A percentile compares a stretch with the other conserved stretches of the same genome.
These are phyloP conservation scores for Lachnellula hyalina DNA, from an alignment of 2,329 filamentous ascomycete genomes.

Conservation along the genomic window DNA sequence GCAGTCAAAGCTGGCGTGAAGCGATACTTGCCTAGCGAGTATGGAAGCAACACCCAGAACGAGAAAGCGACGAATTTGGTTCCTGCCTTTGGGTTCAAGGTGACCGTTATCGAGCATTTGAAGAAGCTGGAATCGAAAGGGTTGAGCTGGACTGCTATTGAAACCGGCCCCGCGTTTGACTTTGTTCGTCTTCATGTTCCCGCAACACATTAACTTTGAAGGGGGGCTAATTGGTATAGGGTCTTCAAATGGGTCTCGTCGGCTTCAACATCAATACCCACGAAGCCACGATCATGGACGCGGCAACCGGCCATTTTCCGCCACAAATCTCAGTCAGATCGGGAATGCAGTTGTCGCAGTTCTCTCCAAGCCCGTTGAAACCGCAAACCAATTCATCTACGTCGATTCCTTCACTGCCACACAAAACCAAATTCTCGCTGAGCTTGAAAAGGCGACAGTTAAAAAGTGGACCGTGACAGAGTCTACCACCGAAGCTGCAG, in stretches of 20 bases:
- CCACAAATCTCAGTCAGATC: conserved; percentile 29
- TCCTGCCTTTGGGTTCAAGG: conserved; percentile 31
- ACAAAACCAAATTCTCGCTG: conserved; percentile 32
- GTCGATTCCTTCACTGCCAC: conserved; percentile 30
- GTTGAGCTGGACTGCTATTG: conserved; percentile 32
- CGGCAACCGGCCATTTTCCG: conserved; percentile 28
- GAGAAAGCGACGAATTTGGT: conserved; percentile 16
- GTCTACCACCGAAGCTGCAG: conserved; percentile 14
- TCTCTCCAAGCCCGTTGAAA: conserved; percentile 32
- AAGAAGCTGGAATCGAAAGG: conserved; percentile 21
- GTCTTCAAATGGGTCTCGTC: conserved; percentile 29
- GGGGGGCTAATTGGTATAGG: conserved; percentile 2
- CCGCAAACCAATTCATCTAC: conserved; percentile 31
- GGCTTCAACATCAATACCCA: conserved; percentile 31
- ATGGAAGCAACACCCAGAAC: conserved; percentile 24
- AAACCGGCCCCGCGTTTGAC: conserved; percentile 23
- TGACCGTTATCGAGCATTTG: conserved; percentile 31
- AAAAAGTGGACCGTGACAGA: conserved; percentile 28
- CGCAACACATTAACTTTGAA: conserved; percentile 19
- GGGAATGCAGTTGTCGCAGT: conserved; percentile 31
- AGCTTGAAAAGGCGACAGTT: conserved; percentile 27
- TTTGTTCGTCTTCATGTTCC: conserved; percentile 19
- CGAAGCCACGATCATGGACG: conserved; percentile 30
- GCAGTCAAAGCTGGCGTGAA: conserved; percentile 51
- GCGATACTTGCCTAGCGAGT: conserved; percentile 55